These are phyloP conservation scores for Alternaria sp. DNA, from an alignment of 2,329 filamentous ascomycete species.

Conservation along the genomic window DNA sequence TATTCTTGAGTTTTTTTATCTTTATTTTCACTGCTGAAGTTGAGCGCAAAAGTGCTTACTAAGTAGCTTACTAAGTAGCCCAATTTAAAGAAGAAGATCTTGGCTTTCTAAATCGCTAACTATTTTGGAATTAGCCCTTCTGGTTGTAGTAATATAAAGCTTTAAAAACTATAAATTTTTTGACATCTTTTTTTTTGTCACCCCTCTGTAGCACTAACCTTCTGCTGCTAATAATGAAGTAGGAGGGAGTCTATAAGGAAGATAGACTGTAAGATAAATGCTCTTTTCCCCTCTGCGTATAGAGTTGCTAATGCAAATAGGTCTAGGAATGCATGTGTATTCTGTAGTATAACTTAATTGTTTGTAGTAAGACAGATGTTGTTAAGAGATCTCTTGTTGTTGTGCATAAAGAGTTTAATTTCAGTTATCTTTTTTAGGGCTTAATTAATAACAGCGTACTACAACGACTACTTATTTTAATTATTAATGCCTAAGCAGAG, in stretches of 20 bases:
- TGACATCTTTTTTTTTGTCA: no score
- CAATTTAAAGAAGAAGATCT: no score
- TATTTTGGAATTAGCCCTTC: no score
- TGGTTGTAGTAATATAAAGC: no score
- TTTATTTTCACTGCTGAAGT: no score
- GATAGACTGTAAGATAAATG: constrained; percentile 11
- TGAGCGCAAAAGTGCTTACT: no score
- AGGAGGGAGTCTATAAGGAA: constrained; percentile 9
- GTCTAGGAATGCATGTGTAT: constrained; percentile 9
- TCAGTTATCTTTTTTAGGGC: constrained; percentile 8
- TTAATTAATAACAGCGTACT: constrained; percentile 12
- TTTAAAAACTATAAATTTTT: no score
- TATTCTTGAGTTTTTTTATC: no score
- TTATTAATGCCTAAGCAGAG: constrained; percentile 13
- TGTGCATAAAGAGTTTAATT: constrained; percentile 11
- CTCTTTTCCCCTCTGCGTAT: constrained; percentile 13
- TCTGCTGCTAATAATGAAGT: constrained; percentile 9
- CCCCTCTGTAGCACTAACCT: constrained; percentile 12
- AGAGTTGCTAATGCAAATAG: constrained; percentile 13
- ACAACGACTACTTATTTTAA: constrained; percentile 10
- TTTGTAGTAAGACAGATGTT: not conserved
- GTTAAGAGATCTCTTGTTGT: constrained; percentile 7
- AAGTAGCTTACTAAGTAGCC: no score
- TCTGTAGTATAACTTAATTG: constrained; percentile 13
- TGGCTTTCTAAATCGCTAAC: no score